Evolutionary conservation across 2,329 filamentous ascomycete genomes (phyloP).

Genomic region (Calonectria honghensis): DNA sequence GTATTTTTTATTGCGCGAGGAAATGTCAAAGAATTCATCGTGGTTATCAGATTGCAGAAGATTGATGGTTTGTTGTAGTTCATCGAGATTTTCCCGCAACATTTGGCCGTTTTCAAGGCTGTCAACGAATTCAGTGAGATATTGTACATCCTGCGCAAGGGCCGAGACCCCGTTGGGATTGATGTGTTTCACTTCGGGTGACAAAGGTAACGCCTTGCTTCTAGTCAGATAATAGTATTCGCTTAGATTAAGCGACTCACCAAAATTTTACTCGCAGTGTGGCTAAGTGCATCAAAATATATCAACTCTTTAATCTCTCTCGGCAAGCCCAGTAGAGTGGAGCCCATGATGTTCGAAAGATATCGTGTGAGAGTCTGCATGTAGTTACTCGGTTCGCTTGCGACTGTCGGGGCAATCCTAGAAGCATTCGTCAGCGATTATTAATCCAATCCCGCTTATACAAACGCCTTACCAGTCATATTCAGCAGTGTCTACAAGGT

Average conservation of each 20-base stretch:
- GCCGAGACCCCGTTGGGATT: constrained; percentile 89
- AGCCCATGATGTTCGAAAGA: constrained; percentile 96
- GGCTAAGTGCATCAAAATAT: constrained; percentile 95
- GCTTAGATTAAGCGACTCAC: constrained; percentile 64
- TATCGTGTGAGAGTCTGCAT: constrained; percentile 97
- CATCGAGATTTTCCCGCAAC: constrained; percentile 90
- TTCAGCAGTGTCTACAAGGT: constrained; percentile 96
- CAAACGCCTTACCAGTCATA: constrained; percentile 84
- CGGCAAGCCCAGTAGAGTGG: constrained; percentile 92
- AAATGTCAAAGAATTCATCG: constrained; percentile 98
- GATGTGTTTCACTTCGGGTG: constrained; percentile 87
- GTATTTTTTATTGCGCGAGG: constrained; percentile 93
- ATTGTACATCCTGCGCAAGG: constrained; percentile 87
- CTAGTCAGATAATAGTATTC: constrained; percentile 42
- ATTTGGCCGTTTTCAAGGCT: constrained; percentile 90
- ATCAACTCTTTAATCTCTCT: constrained; percentile 98
- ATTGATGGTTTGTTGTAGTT: constrained; percentile 93
- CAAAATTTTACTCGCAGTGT: constrained; percentile 90
- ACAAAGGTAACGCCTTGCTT: constrained; percentile 81
- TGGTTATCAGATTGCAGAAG: constrained; percentile 91
- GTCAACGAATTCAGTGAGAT: constrained; percentile 90
- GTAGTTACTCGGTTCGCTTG: constrained; percentile 89
- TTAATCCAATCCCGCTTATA: neutral
- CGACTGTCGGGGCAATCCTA: constrained; percentile 73
- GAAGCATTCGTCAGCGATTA: constrained; percentile 44